Percentiles rank a stretch among this genome's conserved stretches.
These are phyloP conservation scores for Jimgerdemannia lactiflua DNA, from an alignment of 192 early-diverging fungal species.

Conservation along the genomic window DNA sequence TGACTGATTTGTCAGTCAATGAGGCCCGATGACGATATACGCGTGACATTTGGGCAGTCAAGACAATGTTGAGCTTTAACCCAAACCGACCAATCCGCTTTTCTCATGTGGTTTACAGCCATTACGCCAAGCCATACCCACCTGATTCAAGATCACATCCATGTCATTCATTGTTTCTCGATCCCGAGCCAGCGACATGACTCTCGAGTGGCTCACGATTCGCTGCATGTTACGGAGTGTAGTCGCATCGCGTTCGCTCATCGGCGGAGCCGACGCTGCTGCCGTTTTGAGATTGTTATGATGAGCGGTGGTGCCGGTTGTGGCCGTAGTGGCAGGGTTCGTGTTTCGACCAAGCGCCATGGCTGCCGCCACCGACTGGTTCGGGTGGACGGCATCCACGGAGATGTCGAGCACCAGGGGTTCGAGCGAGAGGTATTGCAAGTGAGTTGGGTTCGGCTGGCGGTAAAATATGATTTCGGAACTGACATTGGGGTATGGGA, in stretches of 20 bases:
- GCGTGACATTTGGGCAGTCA: too few species aligned
- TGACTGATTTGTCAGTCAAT: neutral
- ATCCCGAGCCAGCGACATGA: neutral
- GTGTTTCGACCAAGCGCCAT: neutral
- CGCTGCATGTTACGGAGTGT: neutral
- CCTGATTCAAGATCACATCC: constrained; percentile 52
- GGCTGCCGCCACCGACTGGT: neutral
- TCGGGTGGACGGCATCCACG: neutral
- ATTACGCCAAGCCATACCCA: constrained; percentile 12
- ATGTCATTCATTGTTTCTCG: constrained; percentile 16
- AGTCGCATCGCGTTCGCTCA: neutral
- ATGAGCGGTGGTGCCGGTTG: neutral
- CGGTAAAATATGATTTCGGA: constrained; percentile 45
- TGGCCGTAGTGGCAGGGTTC: neutral
- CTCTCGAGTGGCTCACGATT: neutral
- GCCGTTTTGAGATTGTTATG: neutral
- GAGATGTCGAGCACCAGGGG: constrained; percentile 68
- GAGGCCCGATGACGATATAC: too few species aligned
- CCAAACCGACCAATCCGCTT: too few species aligned
- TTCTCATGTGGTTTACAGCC: too few species aligned
- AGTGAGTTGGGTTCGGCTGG: constrained; percentile 50
- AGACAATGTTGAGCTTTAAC: neutral
- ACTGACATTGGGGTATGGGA: neutral
- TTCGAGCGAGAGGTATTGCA: constrained; percentile 67
- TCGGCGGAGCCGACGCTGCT: neutral